Conservation (phyloP, 345 rosid genomes). For the Lumnitzera littorea region DNA sequence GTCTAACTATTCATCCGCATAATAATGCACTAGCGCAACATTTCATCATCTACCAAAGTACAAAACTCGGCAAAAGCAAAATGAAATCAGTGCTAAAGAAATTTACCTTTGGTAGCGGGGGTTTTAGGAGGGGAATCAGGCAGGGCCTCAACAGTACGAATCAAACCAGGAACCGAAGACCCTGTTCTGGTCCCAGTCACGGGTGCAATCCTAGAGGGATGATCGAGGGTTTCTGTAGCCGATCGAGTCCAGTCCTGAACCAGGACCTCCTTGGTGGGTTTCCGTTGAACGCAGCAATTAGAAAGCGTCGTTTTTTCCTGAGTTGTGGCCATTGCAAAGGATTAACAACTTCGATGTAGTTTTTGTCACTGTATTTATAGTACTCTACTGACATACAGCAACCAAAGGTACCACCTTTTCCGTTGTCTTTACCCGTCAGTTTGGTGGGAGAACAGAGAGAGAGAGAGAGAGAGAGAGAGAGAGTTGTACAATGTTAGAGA, state of each 20-base stretch:
- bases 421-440: not conserved
- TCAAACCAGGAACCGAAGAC: conserved; percentile 22
- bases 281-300: conserved; percentile 22
- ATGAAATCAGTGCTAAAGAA: not conserved
- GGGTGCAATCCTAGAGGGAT: conserved; percentile 8
- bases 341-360: conserved; percentile 48
- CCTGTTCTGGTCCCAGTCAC: conserved; percentile 14
- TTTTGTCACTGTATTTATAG: conserved; percentile 34
- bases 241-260: conserved; percentile 30
- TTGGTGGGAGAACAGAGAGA: no score
- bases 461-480: no score
- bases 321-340: conserved; percentile 72
- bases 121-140: conserved; percentile 30
- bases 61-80: not conserved
- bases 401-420: not conserved
- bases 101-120: conserved; percentile 35
- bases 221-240: conserved; percentile 18
- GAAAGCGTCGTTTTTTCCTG: conserved; percentile 52
- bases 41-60: no score
- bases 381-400: conserved; percentile 55
- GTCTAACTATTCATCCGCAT: no score
- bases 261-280: conserved; percentile 6
- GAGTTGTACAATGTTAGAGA: no score
- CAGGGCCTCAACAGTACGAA: conserved; percentile 45
- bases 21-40: no score